Conservation (phyloP, 2,329 filamentous ascomycete species). For the Colletotrichum navitas region DNA sequence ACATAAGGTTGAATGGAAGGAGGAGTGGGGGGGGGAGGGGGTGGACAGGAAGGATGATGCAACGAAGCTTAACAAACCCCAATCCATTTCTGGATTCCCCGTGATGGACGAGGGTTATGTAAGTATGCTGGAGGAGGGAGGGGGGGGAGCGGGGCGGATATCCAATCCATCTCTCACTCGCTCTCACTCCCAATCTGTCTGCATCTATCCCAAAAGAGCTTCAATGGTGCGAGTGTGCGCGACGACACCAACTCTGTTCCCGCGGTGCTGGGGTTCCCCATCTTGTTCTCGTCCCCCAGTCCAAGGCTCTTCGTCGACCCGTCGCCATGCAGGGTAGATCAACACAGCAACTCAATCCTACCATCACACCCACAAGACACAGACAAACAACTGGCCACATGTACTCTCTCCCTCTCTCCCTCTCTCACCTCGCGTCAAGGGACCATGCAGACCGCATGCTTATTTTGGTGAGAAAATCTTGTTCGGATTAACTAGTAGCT, state of each 20-base stretch:
- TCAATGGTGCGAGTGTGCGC: neutral
- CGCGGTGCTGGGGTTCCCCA: neutral
- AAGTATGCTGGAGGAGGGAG: neutral
- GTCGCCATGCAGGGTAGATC: neutral
- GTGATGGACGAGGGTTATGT: no score
- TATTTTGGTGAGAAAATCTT: slow-evolving; percentile 43
- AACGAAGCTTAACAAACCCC: no score
- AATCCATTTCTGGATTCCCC: no score
- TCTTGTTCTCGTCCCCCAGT: neutral
- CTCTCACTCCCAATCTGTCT: no score
- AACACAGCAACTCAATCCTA: neutral
- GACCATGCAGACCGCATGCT: neutral
- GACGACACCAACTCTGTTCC: slow-evolving; percentile 24
- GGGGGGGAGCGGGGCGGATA: slow-evolving; percentile 21
- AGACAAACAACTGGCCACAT: neutral
- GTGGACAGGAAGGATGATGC: no score
- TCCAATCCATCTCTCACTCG: neutral
- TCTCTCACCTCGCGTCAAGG: neutral
- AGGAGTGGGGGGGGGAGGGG: no score
- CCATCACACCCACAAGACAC: neutral
- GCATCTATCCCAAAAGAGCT: neutral
- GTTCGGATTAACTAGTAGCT: slow-evolving; percentile 60
- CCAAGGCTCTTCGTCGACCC: neutral
- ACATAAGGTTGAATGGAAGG: neutral
- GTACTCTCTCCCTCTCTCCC: no score